A percentile compares a stretch with the other conserved stretches of the same genome.
Evolutionary conservation across 2,329 filamentous ascomycete genomes (phyloP).

Genomic region (Triangularia verruculosa): DNA sequence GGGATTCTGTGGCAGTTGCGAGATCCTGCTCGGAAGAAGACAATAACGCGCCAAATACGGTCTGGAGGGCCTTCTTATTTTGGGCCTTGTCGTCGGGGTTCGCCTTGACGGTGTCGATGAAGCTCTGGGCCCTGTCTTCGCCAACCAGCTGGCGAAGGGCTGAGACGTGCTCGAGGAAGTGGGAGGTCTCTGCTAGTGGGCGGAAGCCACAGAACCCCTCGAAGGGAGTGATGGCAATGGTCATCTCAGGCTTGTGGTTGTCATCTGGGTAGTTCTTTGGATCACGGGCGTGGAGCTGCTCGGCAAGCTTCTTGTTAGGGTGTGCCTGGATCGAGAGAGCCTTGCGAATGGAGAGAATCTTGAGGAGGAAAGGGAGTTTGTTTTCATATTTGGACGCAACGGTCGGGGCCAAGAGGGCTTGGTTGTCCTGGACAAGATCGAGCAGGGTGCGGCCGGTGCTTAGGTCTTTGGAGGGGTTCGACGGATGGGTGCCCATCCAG

Average conservation of each 20-base stretch:
- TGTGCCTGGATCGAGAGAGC: conserved; percentile 97
- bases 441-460: conserved; percentile 79
- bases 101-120: conserved; percentile 50
- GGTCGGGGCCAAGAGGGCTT: conserved; percentile 71
- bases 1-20: conserved; percentile 60
- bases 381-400: conserved; percentile 72
- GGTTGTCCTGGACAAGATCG: conserved; percentile 83
- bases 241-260: conserved; percentile 99
- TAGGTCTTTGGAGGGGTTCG: conserved; percentile 88
- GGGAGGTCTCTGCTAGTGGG: conserved; percentile 77
- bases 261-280: conserved; percentile 96
- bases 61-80: conserved; percentile 77
- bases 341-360: conserved; percentile 93
- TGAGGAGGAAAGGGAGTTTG: conserved; percentile 95
- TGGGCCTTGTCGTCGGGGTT: conserved; percentile 40
- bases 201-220: conserved; percentile 96
- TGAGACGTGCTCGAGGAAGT: conserved; percentile 65
- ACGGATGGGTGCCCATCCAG: conserved; percentile 99
- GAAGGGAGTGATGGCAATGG: conserved; percentile 93
- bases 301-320: conserved; percentile 90
- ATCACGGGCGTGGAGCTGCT: conserved; percentile 80
- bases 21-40: conserved; percentile 65
- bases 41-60: conserved; percentile 78
- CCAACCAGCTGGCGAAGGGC: conserved; percentile 66
- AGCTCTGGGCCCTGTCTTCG: conserved; percentile 56